phyloP scores from a whole-genome alignment of 2,329 filamentous ascomycete species.

The Beauveria australis region DNA sequence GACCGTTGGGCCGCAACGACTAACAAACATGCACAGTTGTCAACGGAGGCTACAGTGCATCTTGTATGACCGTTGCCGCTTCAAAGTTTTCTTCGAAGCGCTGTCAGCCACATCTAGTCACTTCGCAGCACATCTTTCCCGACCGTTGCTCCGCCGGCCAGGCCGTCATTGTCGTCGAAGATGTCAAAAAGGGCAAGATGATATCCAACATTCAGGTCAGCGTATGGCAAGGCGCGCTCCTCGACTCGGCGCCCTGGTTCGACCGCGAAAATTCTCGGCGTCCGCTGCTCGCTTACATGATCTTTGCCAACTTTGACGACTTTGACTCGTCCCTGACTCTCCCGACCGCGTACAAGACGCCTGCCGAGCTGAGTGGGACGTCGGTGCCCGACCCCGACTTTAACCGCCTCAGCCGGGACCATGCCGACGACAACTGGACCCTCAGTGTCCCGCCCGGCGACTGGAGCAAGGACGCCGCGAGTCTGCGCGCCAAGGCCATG shows the following conservation, averaged over 20 bases:
- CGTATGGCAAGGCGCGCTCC: constrained; percentile 27
- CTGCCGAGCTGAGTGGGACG: constrained; percentile 13
- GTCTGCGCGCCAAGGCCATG: not conserved
- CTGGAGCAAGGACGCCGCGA: not conserved
- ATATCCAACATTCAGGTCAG: constrained; percentile 28
- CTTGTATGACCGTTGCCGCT: constrained; percentile 25
- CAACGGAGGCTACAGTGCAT: constrained; percentile 32
- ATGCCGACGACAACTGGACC: constrained; percentile 16
- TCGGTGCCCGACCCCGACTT: constrained; percentile 15
- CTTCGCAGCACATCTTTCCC: constrained; percentile 28
- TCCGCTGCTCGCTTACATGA: constrained; percentile 25
- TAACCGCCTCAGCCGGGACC: constrained; percentile 2
- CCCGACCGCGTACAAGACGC: constrained; percentile 19
- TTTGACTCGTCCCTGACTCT: constrained; percentile 22
- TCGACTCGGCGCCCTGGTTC: constrained; percentile 22
- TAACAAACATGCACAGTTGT: constrained; percentile 20
- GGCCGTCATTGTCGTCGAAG: constrained; percentile 25
- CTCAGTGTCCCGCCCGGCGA: constrained; percentile 10
- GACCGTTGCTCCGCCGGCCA: constrained; percentile 25
- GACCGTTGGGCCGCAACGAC: not conserved
- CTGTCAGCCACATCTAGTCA: constrained; percentile 25
- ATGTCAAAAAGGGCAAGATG: constrained; percentile 27
- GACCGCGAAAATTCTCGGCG: constrained; percentile 19
- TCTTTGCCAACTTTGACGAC: constrained; percentile 20
- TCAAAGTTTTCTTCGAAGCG: constrained; percentile 16